Percentiles rank a stretch among this genome's conserved stretches.
Evolutionary conservation across 2,329 filamentous ascomycete species (phyloP).

Genomic region (Aureobasidium sp.): DNA sequence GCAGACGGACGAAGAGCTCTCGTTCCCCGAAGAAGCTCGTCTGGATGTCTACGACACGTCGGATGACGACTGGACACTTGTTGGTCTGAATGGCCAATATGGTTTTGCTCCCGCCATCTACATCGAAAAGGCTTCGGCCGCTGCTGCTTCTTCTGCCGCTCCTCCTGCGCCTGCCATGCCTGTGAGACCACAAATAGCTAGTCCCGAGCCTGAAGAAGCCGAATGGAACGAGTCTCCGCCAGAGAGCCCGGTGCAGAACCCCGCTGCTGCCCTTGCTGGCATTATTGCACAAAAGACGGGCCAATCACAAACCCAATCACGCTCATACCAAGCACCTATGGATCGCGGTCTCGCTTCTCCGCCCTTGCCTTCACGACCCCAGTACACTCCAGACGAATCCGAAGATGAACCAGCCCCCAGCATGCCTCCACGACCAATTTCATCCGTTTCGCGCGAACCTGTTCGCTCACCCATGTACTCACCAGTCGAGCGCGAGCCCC

Average conservation of each 20-base stretch:
- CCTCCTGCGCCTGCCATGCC: conserved; percentile 24
- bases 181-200: conserved; percentile 27
- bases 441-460: conserved; percentile 43
- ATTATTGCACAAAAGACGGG: conserved; percentile 43
- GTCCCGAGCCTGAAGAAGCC: conserved; percentile 26
- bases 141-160: conserved; percentile 38
- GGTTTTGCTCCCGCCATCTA: conserved; percentile 96
- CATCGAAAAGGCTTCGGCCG: conserved; percentile 59
- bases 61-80: conserved; percentile 94
- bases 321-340: conserved; percentile 12
- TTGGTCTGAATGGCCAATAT: conserved; percentile 77
- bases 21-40: conserved; percentile 79
- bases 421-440: conserved; percentile 54
- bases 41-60: conserved; percentile 81
- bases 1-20: conserved; percentile 96
- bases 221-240: conserved; percentile 37
- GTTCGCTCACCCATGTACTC: conserved; percentile 28
- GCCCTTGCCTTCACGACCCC: conserved; percentile 46
- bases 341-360: conserved; percentile 35
- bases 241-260: conserved; percentile 30
- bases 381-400: conserved; percentile 56
- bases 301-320: conserved; percentile 20
- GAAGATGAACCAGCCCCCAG: conserved; percentile 54
- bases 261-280: conserved; percentile 50
- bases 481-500: conserved; percentile 20